Evolutionary conservation across 129 eudicot species (phyloP), one percentile per base, ranked within the genome.

Genomic region (Flaveria linearis): DNA sequence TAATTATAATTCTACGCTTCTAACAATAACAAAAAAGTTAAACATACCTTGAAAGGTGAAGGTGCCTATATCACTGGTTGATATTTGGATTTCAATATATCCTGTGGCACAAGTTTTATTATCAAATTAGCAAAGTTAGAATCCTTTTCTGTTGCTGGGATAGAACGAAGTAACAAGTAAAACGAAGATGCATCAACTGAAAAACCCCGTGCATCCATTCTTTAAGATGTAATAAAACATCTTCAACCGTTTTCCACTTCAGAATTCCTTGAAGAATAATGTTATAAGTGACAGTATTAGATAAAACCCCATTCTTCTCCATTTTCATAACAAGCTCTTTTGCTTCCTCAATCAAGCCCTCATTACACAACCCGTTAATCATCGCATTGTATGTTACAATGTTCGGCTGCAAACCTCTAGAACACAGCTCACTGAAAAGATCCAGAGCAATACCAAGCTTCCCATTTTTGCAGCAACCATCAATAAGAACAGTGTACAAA

Each of bases 331-430:
- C 77, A 55, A 80, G 56, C 66, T 83, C 79, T 42, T 61, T 77
- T 8, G 90, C 90, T 72, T 80, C 80, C 25, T 69, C 76, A 17
- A 86, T 60, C 58, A 76, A 43, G 5, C 76, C 81, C 61, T 80
- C 50, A 22, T 65, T 64, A 74, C 90, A 86, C 14, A 86, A 62
- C 22, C 90, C 90, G 1, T 81, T 81, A 43, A 69, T 81, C 78
- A 86, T 36, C 14, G 78, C 72, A 12, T 67, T 77, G 11, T 83
- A 86, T 3, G 84, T 81, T 14, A 51, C 49, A 53, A 68, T 36
- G 47, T 76, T 66, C 18, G 90, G 90, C 66, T 69, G 17, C 50
- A 81, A n/a, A 28, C 86, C 84, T 61, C 66, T 78, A 4, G 71
- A 26, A 41, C 28, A 20, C 45, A 83, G 76, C 10, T 72, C 72